A percentile compares a stretch with the other conserved stretches of the same genome.
Evolutionary conservation across 331 rosid genomes (phyloP).

Genomic region (Quercus tomentella): DNA sequence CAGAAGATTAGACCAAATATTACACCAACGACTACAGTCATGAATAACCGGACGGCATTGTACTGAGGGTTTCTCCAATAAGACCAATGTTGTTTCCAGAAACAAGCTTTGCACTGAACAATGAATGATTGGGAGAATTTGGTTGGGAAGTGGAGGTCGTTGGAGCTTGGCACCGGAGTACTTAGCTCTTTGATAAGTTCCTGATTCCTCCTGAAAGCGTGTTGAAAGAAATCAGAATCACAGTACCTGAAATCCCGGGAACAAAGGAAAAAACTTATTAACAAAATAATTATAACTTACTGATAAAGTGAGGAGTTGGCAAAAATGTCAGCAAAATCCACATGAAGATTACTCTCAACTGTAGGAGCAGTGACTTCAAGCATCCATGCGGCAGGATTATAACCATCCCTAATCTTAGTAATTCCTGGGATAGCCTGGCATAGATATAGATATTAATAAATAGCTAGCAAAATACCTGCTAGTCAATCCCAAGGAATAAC

Average conservation of each 20-base stretch:
- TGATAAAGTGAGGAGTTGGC: conserved; percentile 34
- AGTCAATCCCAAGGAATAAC: neutral
- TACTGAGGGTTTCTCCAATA: conserved; percentile 48
- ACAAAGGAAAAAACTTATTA: neutral
- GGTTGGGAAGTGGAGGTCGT: conserved; percentile 45
- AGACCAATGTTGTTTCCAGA: conserved; percentile 57
- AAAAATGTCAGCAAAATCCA: conserved; percentile 41
- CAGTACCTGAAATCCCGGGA: neutral
- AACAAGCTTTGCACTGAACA: conserved; percentile 43
- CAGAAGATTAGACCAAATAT: conserved; percentile 43
- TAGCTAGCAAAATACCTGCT: neutral
- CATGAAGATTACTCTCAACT: conserved; percentile 36
- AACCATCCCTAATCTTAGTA: conserved; percentile 47
- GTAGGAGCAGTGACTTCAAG: conserved; percentile 49
- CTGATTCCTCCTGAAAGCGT: conserved; percentile 36
- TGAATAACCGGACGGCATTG: conserved; percentile 37
- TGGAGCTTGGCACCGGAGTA: conserved; percentile 33
- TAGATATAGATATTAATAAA: neutral
- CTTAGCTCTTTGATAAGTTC: conserved; percentile 43
- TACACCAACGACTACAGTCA: conserved; percentile 25
- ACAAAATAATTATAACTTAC: conserved; percentile 18
- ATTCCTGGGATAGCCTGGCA: conserved; percentile 40
- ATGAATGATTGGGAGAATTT: conserved; percentile 35
- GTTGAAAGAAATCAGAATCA: neutral
- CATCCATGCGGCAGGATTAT: conserved; percentile 69